Evolutionary conservation across 31 red algal genomes (phyloP).

Genomic region (Odonthalia washingtoniensis): DNA sequence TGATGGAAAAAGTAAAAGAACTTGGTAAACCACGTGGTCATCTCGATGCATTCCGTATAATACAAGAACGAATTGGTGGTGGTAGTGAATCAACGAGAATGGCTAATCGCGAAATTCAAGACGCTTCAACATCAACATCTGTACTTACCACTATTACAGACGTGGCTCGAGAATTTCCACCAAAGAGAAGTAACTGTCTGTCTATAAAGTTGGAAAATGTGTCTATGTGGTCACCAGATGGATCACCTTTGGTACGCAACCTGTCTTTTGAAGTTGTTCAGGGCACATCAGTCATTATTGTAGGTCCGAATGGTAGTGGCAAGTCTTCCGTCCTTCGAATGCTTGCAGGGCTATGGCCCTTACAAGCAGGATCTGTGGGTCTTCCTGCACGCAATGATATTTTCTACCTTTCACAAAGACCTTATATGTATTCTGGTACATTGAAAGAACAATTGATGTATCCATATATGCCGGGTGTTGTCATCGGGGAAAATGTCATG

Average conservation of each 20-base stretch:
- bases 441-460: constrained; percentile 93
- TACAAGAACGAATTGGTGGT: constrained; percentile 76
- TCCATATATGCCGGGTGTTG: constrained; percentile 73
- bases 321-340: constrained; percentile 88
- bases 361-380: constrained; percentile 77
- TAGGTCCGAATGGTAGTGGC: constrained; percentile 82
- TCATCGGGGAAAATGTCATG: constrained; percentile 57
- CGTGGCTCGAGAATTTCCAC: constrained; percentile 29
- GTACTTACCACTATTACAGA: constrained; percentile 25
- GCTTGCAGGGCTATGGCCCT: constrained; percentile 84
- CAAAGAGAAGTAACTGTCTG: constrained; percentile 50
- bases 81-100: too few relatives aligned
- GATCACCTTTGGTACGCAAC: constrained; percentile 65
- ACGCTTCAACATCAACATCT: not conserved
- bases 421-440: constrained; percentile 89
- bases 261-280: constrained; percentile 63
- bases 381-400: constrained; percentile 73
- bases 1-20: constrained; percentile 86
- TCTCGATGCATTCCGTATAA: constrained; percentile 66
- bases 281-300: constrained; percentile 66
- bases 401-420: constrained; percentile 87
- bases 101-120: not conserved
- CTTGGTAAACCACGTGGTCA: constrained; percentile 79
- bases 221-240: constrained; percentile 82
- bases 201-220: constrained; percentile 74